A percentile compares a stretch with the other conserved stretches of the same genome.
These are phyloP conservation scores for Paecilomyces variotii DNA, from an alignment of 2,329 filamentous ascomycete species.

Conservation along the genomic window DNA sequence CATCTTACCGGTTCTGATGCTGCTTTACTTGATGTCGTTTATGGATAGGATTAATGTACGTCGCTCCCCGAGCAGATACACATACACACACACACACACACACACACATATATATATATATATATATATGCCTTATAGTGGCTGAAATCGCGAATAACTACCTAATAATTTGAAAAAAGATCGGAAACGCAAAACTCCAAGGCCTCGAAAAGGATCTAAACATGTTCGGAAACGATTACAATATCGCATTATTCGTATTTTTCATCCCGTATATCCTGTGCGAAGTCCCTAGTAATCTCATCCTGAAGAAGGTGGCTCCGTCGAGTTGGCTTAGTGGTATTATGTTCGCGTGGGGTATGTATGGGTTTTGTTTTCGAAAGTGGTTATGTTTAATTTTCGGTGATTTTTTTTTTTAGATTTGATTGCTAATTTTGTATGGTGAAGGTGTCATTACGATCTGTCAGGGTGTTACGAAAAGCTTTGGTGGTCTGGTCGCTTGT, in stretches of 20 bases:
- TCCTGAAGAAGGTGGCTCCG: conserved; percentile 26
- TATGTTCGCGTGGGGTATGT: conserved; percentile 34
- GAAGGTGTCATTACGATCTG: conserved; percentile 36
- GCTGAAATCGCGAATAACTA: too few relatives aligned
- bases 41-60: conserved; percentile 36
- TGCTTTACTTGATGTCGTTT: conserved; percentile 40
- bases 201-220: conserved; percentile 14
- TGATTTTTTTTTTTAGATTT: too few relatives aligned
- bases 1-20: conserved; percentile 41
- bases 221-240: conserved; percentile 22
- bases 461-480: conserved; percentile 34
- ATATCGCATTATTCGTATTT: conserved; percentile 27
- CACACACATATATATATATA: too few relatives aligned
- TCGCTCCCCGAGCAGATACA: neutral
- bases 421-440: conserved; percentile 5
- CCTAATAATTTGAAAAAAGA: neutral
- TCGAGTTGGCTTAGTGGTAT: conserved; percentile 35
- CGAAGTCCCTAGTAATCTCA: conserved; percentile 21
- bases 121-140: neutral
- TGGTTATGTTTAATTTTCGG: too few relatives aligned
- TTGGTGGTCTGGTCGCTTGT: conserved; percentile 30
- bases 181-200: conserved; percentile 15
- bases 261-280: conserved; percentile 21
- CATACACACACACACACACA: too few relatives aligned
- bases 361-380: too few relatives aligned